phyloP scores from a whole-genome alignment of 352 stramenopile species.

The Pythium plurisporium region DNA sequence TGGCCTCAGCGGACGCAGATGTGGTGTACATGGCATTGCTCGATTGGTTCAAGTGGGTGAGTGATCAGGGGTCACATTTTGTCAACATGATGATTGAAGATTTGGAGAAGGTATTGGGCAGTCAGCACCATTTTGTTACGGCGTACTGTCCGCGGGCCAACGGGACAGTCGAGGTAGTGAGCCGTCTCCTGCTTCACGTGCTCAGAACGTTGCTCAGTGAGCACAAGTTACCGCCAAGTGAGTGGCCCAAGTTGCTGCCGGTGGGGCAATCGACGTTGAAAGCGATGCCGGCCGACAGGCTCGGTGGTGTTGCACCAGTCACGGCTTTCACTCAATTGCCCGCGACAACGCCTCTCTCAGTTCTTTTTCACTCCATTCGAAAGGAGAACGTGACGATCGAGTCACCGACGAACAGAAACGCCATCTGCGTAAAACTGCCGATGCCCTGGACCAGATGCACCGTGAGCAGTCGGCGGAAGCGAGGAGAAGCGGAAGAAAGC shows the following conservation, averaged over 20 bases:
- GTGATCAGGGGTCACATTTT: slow-evolving; percentile 31
- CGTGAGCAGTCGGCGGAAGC: not conserved
- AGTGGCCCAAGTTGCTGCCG: too few species aligned
- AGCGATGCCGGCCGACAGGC: slow-evolving; percentile 17
- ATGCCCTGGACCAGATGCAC: slow-evolving; percentile 7
- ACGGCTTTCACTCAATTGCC: slow-evolving; percentile 26
- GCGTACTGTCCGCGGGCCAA: slow-evolving; percentile 37
- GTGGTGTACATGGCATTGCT: not conserved
- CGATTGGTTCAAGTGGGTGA: slow-evolving; percentile 25
- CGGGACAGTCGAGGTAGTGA: slow-evolving; percentile 33
- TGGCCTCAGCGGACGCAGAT: not conserved
- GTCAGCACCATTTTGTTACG: slow-evolving; percentile 29
- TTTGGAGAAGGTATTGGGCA: slow-evolving; percentile 2
- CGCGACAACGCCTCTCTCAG: not conserved
- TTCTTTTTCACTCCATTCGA: not conserved
- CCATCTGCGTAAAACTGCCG: not conserved
- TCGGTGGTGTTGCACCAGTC: slow-evolving; percentile 18
- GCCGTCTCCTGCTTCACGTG: slow-evolving; percentile 15
- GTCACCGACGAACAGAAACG: not conserved
- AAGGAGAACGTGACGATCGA: slow-evolving; percentile 3
- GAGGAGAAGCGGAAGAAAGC: not conserved
- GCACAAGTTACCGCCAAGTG: too few species aligned
- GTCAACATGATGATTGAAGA: slow-evolving; percentile 27
- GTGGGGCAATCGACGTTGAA: too few species aligned
- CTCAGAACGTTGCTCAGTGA: slow-evolving; percentile 21